These are phyloP conservation scores for Candida taoyuanica DNA, from an alignment of 805 yeast genomes.

Conservation along the genomic window DNA sequence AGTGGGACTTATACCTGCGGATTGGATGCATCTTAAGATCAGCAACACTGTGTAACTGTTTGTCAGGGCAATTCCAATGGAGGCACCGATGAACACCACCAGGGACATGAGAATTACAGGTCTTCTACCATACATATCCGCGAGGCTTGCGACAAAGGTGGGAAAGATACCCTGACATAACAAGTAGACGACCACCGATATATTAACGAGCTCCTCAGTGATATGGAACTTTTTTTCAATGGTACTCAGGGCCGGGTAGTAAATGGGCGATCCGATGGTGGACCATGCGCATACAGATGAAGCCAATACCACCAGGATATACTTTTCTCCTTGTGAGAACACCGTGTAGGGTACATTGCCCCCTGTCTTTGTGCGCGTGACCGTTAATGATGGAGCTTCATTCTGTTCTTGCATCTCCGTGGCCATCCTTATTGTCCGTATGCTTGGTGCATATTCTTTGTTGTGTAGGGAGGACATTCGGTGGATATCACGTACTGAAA, in stretches of 20 bases:
- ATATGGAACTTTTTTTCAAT: conserved; percentile 52
- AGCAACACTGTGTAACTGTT: conserved; percentile 55
- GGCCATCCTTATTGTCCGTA: too few relatives aligned
- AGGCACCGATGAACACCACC: conserved; percentile 51
- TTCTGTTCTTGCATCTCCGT: too few relatives aligned
- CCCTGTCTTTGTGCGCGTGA: neutral
- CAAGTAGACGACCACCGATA: conserved; percentile 73
- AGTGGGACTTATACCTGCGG: conserved; percentile 72
- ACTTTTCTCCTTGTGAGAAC: conserved; percentile 4
- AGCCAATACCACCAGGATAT: conserved; percentile 3
- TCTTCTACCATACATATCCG: conserved; percentile 70
- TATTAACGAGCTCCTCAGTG: conserved; percentile 52
- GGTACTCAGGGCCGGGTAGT: conserved; percentile 68
- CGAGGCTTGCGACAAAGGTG: conserved; percentile 57
- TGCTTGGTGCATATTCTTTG: too few relatives aligned
- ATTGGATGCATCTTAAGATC: conserved; percentile 66
- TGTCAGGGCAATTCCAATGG: conserved; percentile 61
- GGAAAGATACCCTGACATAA: conserved; percentile 77
- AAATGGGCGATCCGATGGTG: conserved; percentile 69
- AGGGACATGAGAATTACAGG: conserved; percentile 58
- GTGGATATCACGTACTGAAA: too few relatives aligned
- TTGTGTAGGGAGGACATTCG: too few relatives aligned
- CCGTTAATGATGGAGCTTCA: too few relatives aligned
- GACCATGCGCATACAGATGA: conserved; percentile 54
- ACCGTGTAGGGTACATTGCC: conserved; percentile 6